phyloP scores from a whole-genome alignment of 2,329 filamentous ascomycete species.

The Fusarium oxysporum region DNA sequence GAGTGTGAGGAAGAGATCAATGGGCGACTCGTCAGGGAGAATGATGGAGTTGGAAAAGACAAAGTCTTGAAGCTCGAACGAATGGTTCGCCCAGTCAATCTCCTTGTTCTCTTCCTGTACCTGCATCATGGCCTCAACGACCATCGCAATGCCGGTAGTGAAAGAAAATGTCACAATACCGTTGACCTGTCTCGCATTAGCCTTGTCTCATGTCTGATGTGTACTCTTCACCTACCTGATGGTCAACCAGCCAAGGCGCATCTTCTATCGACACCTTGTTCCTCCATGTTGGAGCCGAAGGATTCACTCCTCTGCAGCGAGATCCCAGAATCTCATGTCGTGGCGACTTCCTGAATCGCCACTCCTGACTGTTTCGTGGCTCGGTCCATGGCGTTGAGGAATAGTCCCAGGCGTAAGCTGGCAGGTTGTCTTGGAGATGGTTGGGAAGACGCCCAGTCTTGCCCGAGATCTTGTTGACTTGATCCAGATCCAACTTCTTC shows the following conservation, averaged over 20 bases:
- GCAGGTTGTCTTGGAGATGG: constrained; percentile 36
- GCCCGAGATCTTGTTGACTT: constrained; percentile 27
- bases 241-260: constrained; percentile 42
- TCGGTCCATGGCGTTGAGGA: constrained; percentile 41
- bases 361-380: constrained; percentile 38
- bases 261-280: constrained; percentile 43
- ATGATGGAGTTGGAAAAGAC: constrained; percentile 44
- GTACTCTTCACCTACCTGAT: constrained; percentile 24
- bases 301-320: constrained; percentile 40
- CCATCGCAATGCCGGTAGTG: constrained; percentile 42
- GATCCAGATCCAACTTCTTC: constrained; percentile 28
- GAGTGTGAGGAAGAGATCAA: constrained; percentile 40
- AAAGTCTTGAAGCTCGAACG: constrained; percentile 40
- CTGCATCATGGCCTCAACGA: constrained; percentile 42
- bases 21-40: constrained; percentile 35
- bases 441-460: constrained; percentile 36
- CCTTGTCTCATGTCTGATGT: neutral
- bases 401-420: constrained; percentile 42
- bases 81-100: constrained; percentile 32
- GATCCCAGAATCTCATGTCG: constrained; percentile 42
- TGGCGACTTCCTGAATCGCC: constrained; percentile 39
- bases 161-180: constrained; percentile 41
- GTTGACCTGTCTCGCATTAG: constrained; percentile 35
- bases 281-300: constrained; percentile 43
- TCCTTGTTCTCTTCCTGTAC: constrained; percentile 38